Evolutionary conservation across 1,284 basidiomycete species (phyloP).

Genomic region (Farysia itapuensis): DNA sequence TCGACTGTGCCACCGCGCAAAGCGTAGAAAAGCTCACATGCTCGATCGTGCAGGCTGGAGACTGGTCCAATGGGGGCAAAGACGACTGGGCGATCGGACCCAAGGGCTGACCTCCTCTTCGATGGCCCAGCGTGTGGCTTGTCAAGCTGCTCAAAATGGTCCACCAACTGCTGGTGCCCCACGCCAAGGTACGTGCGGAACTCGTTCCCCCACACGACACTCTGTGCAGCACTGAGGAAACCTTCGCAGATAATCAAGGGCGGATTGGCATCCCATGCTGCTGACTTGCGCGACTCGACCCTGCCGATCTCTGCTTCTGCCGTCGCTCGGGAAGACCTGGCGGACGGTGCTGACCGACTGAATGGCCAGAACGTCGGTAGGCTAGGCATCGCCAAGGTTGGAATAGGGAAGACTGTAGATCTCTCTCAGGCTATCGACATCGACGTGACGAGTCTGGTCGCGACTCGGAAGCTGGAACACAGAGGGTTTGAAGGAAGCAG

Average conservation of each 20-base stretch:
- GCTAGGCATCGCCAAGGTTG: too few relatives aligned
- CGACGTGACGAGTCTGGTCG: too few relatives aligned
- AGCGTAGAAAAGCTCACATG: slow-evolving; percentile 67
- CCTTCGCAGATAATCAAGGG: slow-evolving; percentile 67
- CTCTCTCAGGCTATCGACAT: too few relatives aligned
- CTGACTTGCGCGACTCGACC: too few relatives aligned
- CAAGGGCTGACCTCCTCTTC: slow-evolving; percentile 2
- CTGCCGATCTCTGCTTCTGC: neutral
- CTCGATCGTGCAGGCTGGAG: slow-evolving; percentile 67
- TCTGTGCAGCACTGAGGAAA: slow-evolving; percentile 64
- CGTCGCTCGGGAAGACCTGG: too few relatives aligned
- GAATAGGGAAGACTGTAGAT: too few relatives aligned
- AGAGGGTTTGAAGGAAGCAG: neutral
- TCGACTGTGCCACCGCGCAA: slow-evolving; percentile 65
- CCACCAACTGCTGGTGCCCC: slow-evolving; percentile 23
- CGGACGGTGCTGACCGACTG: too few relatives aligned
- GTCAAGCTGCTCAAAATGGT: too few relatives aligned
- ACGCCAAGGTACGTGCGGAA: slow-evolving; percentile 29
- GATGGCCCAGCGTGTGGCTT: too few relatives aligned
- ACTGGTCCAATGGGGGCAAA: slow-evolving; percentile 62
- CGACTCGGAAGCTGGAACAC: too few relatives aligned
- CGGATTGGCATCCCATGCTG: too few relatives aligned
- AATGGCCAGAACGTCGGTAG: too few relatives aligned
- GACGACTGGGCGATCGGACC: slow-evolving; percentile 8
- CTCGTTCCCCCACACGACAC: slow-evolving; percentile 63